phyloP scores from a whole-genome alignment of 2,329 filamentous ascomycete genomes.

The Sporothrix curviconia region DNA sequence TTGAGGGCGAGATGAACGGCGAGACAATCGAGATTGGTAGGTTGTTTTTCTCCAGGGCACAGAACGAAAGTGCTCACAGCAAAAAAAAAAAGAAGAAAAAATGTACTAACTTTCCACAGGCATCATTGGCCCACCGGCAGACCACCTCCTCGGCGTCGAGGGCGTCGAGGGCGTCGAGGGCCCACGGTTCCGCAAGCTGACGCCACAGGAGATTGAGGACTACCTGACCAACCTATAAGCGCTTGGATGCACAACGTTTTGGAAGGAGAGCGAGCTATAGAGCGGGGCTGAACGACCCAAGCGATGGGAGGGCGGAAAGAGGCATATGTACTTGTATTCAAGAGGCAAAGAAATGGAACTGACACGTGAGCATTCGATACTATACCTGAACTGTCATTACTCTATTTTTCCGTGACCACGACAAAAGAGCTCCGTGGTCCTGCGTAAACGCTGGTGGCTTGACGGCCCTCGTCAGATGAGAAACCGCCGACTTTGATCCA shows the following conservation, averaged over 20 bases:
- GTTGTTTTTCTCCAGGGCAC: too few species aligned
- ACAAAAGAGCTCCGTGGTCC: slow-evolving; percentile 46
- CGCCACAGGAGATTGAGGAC: slow-evolving; percentile 96
- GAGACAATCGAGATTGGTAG: slow-evolving; percentile 96
- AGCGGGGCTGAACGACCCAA: too few species aligned
- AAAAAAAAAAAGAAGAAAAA: not conserved
- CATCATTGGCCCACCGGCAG: slow-evolving; percentile 89
- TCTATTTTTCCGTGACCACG: slow-evolving; percentile 21
- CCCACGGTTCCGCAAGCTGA: slow-evolving; percentile 88
- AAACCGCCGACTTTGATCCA: slow-evolving; percentile 35
- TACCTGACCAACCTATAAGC: slow-evolving; percentile 96
- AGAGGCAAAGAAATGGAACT: slow-evolving; percentile 9
- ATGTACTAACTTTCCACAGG: slow-evolving; percentile 43
- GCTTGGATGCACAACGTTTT: too few species aligned
- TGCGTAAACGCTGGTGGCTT: slow-evolving; percentile 38
- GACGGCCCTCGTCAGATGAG: slow-evolving; percentile 21
- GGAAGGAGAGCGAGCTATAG: too few species aligned
- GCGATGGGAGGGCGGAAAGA: not conserved
- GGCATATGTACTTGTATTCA: slow-evolving; percentile 19
- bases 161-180: slow-evolving; percentile 79
- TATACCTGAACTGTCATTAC: not conserved
- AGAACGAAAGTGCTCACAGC: not conserved
- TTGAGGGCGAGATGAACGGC: slow-evolving; percentile 98
- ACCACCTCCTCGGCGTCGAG: slow-evolving; percentile 86
- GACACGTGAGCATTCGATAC: slow-evolving; percentile 6